These are phyloP conservation scores for Stemphylium beticola DNA, from an alignment of 2,329 filamentous ascomycete species.

Conservation along the genomic window DNA sequence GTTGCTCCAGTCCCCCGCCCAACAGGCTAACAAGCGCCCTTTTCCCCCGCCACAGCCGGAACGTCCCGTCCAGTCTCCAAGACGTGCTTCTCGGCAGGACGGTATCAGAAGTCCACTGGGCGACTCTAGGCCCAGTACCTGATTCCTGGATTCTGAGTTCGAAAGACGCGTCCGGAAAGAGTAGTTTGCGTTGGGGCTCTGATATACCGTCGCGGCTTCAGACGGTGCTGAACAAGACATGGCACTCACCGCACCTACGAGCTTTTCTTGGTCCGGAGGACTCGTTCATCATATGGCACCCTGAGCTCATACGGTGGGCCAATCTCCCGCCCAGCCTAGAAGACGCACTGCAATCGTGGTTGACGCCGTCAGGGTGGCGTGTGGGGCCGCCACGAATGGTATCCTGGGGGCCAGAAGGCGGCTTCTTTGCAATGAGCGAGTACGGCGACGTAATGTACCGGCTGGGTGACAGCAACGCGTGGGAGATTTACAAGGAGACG, in stretches of 20 bases:
- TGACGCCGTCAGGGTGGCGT: conserved; percentile 47
- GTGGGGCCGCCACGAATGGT: conserved; percentile 42
- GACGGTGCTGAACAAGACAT: conserved; percentile 28
- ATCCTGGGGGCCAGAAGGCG: conserved; percentile 39
- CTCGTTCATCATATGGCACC: conserved; percentile 46
- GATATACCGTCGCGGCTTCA: conserved; percentile 30
- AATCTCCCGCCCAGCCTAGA: conserved; percentile 36
- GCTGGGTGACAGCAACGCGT: conserved; percentile 30
- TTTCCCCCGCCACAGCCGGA: conserved; percentile 34
- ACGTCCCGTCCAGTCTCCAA: conserved; percentile 37
- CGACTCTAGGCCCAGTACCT: conserved; percentile 32
- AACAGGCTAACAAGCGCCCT: neutral
- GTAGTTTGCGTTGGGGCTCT: conserved; percentile 39
- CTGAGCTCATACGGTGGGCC: conserved; percentile 42
- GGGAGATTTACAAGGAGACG: conserved; percentile 43
- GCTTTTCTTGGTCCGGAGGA: conserved; percentile 37
- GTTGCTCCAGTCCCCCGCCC: no score
- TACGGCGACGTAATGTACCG: conserved; percentile 42
- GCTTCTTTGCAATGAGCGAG: conserved; percentile 47
- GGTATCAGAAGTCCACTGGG: conserved; percentile 41
- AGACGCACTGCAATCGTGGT: conserved; percentile 43
- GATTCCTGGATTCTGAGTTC: conserved; percentile 45
- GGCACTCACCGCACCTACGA: conserved; percentile 39
- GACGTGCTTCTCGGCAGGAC: conserved; percentile 33
- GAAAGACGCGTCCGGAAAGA: conserved; percentile 33